Evolutionary conservation across 768 basidiomycete genomes (phyloP).

Genomic region (Serendipita sp.): DNA sequence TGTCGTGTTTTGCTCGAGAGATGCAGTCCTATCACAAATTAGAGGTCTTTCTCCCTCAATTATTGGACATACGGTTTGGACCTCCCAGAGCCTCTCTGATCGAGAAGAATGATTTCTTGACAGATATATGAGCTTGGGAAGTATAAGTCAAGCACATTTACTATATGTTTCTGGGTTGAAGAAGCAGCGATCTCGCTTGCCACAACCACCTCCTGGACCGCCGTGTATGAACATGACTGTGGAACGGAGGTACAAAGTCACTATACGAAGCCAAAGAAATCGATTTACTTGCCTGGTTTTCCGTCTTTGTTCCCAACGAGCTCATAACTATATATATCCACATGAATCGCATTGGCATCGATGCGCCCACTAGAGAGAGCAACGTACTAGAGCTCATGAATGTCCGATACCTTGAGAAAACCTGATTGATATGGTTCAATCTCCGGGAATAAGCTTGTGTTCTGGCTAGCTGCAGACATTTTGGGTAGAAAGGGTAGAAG

Average conservation of each 20-base stretch:
- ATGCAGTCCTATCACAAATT: slow-evolving; percentile 39
- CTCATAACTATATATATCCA: slow-evolving; percentile 47
- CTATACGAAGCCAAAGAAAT: not conserved
- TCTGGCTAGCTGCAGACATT: too few species aligned
- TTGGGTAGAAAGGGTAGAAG: not conserved
- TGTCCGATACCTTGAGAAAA: slow-evolving; percentile 50
- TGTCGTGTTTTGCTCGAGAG: slow-evolving; percentile 75
- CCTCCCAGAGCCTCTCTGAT: slow-evolving; percentile 81
- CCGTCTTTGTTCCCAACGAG: slow-evolving; percentile 64
- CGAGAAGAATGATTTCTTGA: slow-evolving; percentile 62
- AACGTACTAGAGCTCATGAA: slow-evolving; percentile 62
- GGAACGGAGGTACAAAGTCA: not conserved
- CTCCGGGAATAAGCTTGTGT: slow-evolving; percentile 40
- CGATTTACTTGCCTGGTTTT: slow-evolving; percentile 37
- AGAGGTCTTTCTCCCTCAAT: not conserved
- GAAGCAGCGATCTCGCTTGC: slow-evolving; percentile 52
- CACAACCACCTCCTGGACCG: slow-evolving; percentile 68
- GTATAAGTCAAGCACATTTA: slow-evolving; percentile 21
- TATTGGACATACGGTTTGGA: slow-evolving; percentile 52
- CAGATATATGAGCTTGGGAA: not conserved
- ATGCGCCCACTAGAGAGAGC: slow-evolving; percentile 9
- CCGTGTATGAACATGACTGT: slow-evolving; percentile 71
- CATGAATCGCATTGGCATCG: not conserved
- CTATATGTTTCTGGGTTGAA: slow-evolving; percentile 81
- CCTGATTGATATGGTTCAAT: slow-evolving; percentile 51